A percentile compares a stretch with the other conserved stretches of the same genome.
These are phyloP conservation scores for Smittium culicis DNA, from an alignment of 371 early-diverging fungal genomes.

Conservation along the genomic window DNA sequence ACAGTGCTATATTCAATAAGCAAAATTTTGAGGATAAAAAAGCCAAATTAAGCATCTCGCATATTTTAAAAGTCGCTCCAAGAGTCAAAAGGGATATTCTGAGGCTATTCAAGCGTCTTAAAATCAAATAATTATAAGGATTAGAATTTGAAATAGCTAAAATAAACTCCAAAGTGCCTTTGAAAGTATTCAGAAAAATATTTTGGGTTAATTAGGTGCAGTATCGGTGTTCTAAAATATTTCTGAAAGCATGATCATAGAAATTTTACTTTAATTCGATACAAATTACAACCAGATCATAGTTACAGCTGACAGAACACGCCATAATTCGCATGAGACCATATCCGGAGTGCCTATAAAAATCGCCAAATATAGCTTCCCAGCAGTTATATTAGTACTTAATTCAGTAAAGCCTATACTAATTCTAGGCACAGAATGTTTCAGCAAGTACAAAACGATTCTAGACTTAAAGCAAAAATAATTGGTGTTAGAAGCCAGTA, in stretches of 20 bases:
- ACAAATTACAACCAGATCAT: neutral
- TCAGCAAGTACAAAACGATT: neutral
- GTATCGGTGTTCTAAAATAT: neutral
- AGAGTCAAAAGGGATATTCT: neutral
- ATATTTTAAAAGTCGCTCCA: neutral
- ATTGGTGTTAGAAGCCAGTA: neutral
- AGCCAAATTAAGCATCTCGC: neutral
- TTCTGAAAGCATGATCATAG: neutral
- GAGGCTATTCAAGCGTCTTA: neutral
- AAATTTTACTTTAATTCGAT: neutral
- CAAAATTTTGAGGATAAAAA: neutral
- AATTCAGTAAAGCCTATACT: neutral
- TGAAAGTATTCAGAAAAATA: neutral
- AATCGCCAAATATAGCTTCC: constrained; percentile 1
- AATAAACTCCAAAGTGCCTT: neutral
- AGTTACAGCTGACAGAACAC: neutral
- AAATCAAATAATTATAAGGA: neutral
- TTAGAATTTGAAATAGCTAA: neutral
- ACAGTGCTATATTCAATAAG: neutral
- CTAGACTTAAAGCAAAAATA: neutral
- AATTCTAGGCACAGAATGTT: constrained; percentile 3
- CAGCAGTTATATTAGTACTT: neutral
- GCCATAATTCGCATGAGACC: neutral
- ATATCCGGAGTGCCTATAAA: neutral
- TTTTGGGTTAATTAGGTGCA: neutral